Percentiles rank a stretch among this genome's conserved stretches.
Conservation (phyloP, 352 stramenopile species). For the Achlya hypogyna region DNA sequence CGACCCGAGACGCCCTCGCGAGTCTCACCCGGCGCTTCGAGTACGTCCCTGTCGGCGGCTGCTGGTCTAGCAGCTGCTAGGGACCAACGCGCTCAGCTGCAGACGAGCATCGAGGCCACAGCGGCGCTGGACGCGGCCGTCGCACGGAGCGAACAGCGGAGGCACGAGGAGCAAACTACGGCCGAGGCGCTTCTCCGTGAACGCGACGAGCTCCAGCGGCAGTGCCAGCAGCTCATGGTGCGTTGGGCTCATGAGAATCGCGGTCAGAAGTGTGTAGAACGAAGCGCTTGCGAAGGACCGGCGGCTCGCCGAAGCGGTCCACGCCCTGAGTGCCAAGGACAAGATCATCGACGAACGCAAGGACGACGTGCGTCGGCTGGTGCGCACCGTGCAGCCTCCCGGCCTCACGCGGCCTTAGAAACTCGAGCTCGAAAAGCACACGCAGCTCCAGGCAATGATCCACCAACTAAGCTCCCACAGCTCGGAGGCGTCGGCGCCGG, state of each 20-base stretch:
- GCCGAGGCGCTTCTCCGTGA: conserved; percentile 33
- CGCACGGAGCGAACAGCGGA: conserved; percentile 31
- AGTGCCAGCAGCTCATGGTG: conserved; percentile 47
- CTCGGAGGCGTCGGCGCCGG: neutral
- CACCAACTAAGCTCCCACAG: conserved; percentile 59
- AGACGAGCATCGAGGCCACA: conserved; percentile 27
- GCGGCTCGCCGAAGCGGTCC: conserved; percentile 43
- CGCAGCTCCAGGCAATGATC: conserved; percentile 73
- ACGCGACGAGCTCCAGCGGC: conserved; percentile 56
- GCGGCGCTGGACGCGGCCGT: conserved; percentile 42
- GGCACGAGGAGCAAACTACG: conserved; percentile 62
- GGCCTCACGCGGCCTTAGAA: no score
- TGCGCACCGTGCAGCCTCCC: no score
- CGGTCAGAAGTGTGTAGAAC: conserved; percentile 19
- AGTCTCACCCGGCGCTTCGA: conserved; percentile 35
- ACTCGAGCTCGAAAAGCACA: conserved; percentile 69
- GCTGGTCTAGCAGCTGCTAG: neutral
- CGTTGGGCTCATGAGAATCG: neutral
- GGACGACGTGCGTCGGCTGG: conserved; percentile 58
- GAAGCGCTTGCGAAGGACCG: conserved; percentile 56
- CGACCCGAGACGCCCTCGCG: conserved; percentile 46
- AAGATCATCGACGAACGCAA: conserved; percentile 53
- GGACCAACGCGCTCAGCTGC: neutral
- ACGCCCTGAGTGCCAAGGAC: conserved; percentile 50
- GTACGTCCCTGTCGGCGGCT: conserved; percentile 24